Evolutionary conservation across 2,329 filamentous ascomycete genomes (phyloP).

Genomic region (Parasarocladium wereldwijsianum): DNA sequence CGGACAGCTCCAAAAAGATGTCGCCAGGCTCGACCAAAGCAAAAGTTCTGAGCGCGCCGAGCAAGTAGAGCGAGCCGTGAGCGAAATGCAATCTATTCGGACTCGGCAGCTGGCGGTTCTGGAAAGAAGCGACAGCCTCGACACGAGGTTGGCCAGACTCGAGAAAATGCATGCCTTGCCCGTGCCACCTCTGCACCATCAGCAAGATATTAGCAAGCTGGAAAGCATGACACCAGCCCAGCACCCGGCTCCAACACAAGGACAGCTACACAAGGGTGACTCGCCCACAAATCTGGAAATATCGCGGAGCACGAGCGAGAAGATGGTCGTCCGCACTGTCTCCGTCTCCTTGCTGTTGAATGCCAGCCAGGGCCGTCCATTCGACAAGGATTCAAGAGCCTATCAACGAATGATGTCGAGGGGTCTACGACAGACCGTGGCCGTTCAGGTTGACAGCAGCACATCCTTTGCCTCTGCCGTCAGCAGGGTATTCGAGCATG

Average conservation of each 20-base stretch:
- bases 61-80: conserved; percentile 23
- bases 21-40: conserved; percentile 22
- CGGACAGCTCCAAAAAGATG: conserved; percentile 25
- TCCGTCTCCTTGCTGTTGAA: conserved; percentile 44
- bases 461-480: conserved; percentile 34
- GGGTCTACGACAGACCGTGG: conserved; percentile 42
- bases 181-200: conserved; percentile 11
- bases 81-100: conserved; percentile 28
- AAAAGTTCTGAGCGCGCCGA: too few species aligned
- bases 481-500: conserved; percentile 29
- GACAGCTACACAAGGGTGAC: conserved; percentile 5
- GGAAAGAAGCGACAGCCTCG: conserved; percentile 34
- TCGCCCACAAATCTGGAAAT: too few species aligned
- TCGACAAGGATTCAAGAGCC: conserved; percentile 45
- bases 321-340: conserved; percentile 48
- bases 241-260: conserved; percentile 6
- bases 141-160: conserved; percentile 38
- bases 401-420: conserved; percentile 47
- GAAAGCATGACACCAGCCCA: too few species aligned
- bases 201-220: conserved; percentile 4
- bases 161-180: conserved; percentile 14
- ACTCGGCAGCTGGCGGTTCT: conserved; percentile 33
- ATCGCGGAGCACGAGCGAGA: too few species aligned
- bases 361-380: conserved; percentile 39
- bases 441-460: conserved; percentile 32